Evolutionary conservation across 495 filamentous ascomycete genomes (phyloP).

Genomic region (Neurospora sp.): DNA sequence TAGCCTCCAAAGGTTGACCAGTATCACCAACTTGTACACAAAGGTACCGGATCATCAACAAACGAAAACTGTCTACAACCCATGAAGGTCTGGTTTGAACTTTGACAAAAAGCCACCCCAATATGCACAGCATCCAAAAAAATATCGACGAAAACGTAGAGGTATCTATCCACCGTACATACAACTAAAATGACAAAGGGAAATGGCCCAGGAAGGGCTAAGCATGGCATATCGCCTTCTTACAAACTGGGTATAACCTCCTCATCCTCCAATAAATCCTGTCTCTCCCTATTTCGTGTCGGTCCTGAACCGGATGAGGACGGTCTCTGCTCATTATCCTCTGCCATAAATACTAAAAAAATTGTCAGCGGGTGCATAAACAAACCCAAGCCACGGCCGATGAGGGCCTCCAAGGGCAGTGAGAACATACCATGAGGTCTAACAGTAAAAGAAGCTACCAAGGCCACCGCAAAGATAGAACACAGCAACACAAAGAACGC

Average conservation of each 20-base stretch:
- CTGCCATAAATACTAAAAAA: conserved; percentile 13
- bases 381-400: background rate
- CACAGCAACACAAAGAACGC: conserved; percentile 71
- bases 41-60: background rate
- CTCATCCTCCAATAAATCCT: conserved; percentile 16
- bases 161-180: background rate
- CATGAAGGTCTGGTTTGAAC: too few species aligned
- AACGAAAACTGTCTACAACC: background rate
- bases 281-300: background rate
- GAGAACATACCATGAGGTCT: conserved; percentile 57
- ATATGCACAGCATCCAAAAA: background rate
- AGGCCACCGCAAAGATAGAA: conserved; percentile 53
- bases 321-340: conserved; percentile 8
- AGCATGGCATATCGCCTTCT: background rate
- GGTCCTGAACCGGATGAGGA: background rate
- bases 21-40: background rate
- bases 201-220: background rate
- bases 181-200: background rate
- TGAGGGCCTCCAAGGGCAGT: background rate
- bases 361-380: background rate
- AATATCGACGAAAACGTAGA: background rate
- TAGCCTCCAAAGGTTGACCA: background rate
- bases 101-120: background rate
- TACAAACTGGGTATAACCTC: conserved; percentile 15
- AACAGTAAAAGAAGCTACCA: conserved; percentile 58